Conservation (phyloP, 306 rosid species). For the Cercis canadensis region DNA sequence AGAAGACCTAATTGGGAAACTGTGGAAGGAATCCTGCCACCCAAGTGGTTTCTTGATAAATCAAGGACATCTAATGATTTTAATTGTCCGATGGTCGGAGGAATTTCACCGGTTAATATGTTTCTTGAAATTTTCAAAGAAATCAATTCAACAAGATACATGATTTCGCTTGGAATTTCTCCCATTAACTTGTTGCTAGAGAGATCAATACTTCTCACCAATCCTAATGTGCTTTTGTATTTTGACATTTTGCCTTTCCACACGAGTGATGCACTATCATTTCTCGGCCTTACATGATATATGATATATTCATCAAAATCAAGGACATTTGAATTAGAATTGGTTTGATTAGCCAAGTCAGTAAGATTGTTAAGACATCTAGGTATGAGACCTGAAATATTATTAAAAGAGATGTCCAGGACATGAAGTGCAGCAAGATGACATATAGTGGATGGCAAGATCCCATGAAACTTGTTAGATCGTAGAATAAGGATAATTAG, state of each 20-base stretch:
- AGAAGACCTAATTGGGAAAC: neutral
- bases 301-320: too few relatives aligned
- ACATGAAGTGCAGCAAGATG: too few relatives aligned
- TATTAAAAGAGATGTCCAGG: too few relatives aligned
- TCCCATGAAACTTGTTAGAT: too few relatives aligned
- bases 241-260: neutral
- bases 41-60: slow-evolving; percentile 8
- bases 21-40: neutral
- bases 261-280: neutral
- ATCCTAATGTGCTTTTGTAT: neutral
- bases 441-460: too few relatives aligned
- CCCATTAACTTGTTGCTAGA: neutral
- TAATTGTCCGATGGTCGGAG: neutral
- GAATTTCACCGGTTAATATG: neutral
- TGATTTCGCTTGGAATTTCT: slow-evolving; percentile 10
- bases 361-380: too few relatives aligned
- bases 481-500: too few relatives aligned
- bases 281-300: neutral
- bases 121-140: slow-evolving; percentile 19
- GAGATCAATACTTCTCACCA: neutral
- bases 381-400: too few relatives aligned
- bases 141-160: neutral
- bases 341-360: neutral
- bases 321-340: too few relatives aligned
- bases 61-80: slow-evolving; percentile 4